Evolutionary conservation across 2,329 filamentous ascomycete genomes (phyloP), one percentile per base, ranked within the genome.

Genomic region (Claviceps digitariae): DNA sequence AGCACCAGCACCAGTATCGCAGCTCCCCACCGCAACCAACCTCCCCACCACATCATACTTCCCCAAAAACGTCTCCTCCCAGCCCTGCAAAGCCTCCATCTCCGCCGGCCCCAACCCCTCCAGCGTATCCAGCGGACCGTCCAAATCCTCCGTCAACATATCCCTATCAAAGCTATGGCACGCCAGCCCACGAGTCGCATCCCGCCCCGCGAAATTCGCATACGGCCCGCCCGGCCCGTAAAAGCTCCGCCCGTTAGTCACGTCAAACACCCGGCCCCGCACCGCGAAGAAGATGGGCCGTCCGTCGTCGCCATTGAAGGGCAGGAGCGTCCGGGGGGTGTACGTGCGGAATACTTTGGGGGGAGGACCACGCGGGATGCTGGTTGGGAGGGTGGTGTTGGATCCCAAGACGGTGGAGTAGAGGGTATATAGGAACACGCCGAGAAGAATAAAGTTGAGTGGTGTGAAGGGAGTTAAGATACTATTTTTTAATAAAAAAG

Each of bases 161-260:
- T 90, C 86, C 74, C 87, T 82, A 66, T 96, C 93, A 68, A 98
- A 97, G 72, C 88, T 95, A 55, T 90, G 88, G 68, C 81, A 87
- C 1, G 93, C 91, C 56, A 98, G 72, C 1, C 93, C 93, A 51
- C 91, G 79, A 58, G 81, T 89, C 21, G 93, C 93, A 69, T 98
- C 93, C 41, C 90, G 77, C 0, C 93, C 93, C 0, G 93, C 93
- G 66, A 98, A 98, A 73, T 97, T 97, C 68, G 84, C 84, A 69
- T 98, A 98, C 2, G 91, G 90, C 0, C 91, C 91, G 13, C 90
- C 90, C 21, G 93, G 93, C 4, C 93, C 93, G 72, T 98, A 98
- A 70, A 97, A 97, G 74, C 94, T 90, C 64, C 85, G 81, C 25
- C 93, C 91, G 15, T 82, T 73, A 0, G 84, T 82, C 25, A 97